phyloP scores from a whole-genome alignment of 1,139 yeast species.

The Blastobotrys apis region DNA sequence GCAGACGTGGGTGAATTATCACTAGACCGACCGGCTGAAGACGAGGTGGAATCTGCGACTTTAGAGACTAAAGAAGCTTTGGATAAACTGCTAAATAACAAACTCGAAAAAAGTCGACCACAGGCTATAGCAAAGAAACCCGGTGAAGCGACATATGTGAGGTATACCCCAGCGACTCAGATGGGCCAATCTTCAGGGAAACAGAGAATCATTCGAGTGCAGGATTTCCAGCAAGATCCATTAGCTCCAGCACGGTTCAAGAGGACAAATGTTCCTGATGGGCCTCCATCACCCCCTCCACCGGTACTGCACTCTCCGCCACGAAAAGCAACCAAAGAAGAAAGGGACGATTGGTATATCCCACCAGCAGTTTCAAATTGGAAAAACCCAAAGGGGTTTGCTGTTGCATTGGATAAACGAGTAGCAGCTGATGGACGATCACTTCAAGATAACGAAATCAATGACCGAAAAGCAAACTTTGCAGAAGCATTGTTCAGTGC shows the following conservation, averaged over 20 bases:
- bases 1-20: slow-evolving; percentile 36
- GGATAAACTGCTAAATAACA: slow-evolving; percentile 42
- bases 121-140: slow-evolving; percentile 27
- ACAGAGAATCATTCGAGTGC: slow-evolving; percentile 50
- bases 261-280: slow-evolving; percentile 66
- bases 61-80: slow-evolving; percentile 48
- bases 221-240: slow-evolving; percentile 70
- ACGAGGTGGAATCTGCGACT: slow-evolving; percentile 40
- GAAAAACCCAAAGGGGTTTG: slow-evolving; percentile 91
- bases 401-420: slow-evolving; percentile 77
- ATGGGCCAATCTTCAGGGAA: slow-evolving; percentile 29
- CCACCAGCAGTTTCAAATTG: slow-evolving; percentile 93
- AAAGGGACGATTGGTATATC: slow-evolving; percentile 77
- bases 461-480: slow-evolving; percentile 58
- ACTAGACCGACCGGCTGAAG: slow-evolving; percentile 41
- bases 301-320: slow-evolving; percentile 50
- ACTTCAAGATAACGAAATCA: slow-evolving; percentile 41
- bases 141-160: slow-evolving; percentile 41
- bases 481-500: slow-evolving; percentile 74
- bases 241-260: slow-evolving; percentile 79
- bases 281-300: slow-evolving; percentile 58
- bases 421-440: slow-evolving; percentile 55
- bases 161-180: slow-evolving; percentile 47
- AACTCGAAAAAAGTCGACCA: slow-evolving; percentile 33
- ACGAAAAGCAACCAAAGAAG: slow-evolving; percentile 63